A percentile compares a stretch with the other conserved stretches of the same genome.
Conservation (phyloP, 176 grass and related monocot genomes). For the Aegilops sharonensis region DNA sequence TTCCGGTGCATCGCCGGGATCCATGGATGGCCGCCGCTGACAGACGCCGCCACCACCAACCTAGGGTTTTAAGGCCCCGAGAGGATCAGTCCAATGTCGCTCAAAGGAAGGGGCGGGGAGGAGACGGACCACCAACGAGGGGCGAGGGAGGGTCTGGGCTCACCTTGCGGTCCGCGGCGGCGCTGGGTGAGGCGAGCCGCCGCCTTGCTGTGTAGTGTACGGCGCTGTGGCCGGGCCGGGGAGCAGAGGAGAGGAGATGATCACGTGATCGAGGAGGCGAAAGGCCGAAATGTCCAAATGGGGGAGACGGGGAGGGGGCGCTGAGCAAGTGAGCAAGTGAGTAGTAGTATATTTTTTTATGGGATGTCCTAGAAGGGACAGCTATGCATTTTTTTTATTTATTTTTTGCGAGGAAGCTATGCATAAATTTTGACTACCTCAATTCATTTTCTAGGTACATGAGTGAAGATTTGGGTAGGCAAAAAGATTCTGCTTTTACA, state of each 20-base stretch:
- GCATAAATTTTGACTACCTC: too few relatives aligned
- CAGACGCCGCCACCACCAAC: background rate
- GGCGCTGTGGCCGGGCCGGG: background rate
- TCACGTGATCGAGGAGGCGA: conserved; percentile 12
- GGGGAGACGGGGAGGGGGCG: background rate
- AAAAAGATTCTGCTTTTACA: too few relatives aligned
- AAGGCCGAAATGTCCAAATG: background rate
- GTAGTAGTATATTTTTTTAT: too few relatives aligned
- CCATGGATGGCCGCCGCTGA: background rate
- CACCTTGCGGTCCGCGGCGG: background rate
- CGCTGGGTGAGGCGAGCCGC: background rate
- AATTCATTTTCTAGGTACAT: too few relatives aligned
- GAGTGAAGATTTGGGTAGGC: too few relatives aligned
- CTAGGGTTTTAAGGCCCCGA: background rate
- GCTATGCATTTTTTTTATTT: too few relatives aligned
- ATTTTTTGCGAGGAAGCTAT: too few relatives aligned
- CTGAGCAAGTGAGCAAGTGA: too few relatives aligned
- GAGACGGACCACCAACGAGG: background rate
- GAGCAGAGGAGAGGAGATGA: background rate
- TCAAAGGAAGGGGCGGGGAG: background rate
- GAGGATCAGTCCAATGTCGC: background rate
- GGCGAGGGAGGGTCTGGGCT: background rate
- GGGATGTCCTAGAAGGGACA: too few relatives aligned
- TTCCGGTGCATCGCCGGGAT: background rate
- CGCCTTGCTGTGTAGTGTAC: background rate